Evolutionary conservation across 1,284 basidiomycete genomes (phyloP).

Genomic region (Earliella scabrosa): DNA sequence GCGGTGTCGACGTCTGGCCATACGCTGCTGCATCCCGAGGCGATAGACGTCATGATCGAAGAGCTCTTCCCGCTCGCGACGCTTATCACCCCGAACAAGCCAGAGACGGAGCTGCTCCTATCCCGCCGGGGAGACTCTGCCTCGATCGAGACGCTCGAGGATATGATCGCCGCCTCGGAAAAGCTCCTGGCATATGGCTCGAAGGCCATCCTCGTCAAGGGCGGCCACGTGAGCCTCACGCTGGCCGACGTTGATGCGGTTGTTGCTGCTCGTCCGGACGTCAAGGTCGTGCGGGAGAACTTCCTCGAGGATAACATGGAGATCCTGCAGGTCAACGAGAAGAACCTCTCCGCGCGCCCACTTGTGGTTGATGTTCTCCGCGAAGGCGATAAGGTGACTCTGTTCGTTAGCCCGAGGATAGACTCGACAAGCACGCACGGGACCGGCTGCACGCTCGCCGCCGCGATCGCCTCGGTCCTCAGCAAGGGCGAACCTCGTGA

Average conservation of each 20-base stretch:
- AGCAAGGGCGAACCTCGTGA: constrained; percentile 56
- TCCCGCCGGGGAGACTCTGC: constrained; percentile 36
- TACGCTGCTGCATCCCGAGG: constrained; percentile 71
- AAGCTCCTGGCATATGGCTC: constrained; percentile 56
- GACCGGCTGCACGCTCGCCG: constrained; percentile 91
- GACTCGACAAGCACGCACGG: constrained; percentile 85
- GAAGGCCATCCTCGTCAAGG: constrained; percentile 81
- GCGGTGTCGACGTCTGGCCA: constrained; percentile 94
- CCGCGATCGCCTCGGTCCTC: constrained; percentile 78
- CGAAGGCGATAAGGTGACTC: constrained; percentile 41
- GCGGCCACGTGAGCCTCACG: constrained; percentile 73
- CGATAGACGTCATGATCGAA: constrained; percentile 61
- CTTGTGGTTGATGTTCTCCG: constrained; percentile 84
- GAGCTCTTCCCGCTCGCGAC: constrained; percentile 76
- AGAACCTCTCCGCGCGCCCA: constrained; percentile 21
- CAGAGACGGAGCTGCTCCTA: constrained; percentile 80
- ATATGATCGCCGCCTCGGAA: constrained; percentile 68
- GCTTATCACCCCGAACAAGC: constrained; percentile 88
- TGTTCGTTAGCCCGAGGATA: constrained; percentile 72
- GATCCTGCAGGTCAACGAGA: constrained; percentile 48
- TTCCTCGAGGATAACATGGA: constrained; percentile 62
- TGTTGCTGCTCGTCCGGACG: constrained; percentile 29
- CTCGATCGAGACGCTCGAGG: constrained; percentile 54
- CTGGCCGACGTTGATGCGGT: constrained; percentile 48
- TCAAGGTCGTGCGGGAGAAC: constrained; percentile 46